Evolutionary conservation across 1,139 yeast species (phyloP).

Genomic region (Scheffersomyces illinoinensis): DNA sequence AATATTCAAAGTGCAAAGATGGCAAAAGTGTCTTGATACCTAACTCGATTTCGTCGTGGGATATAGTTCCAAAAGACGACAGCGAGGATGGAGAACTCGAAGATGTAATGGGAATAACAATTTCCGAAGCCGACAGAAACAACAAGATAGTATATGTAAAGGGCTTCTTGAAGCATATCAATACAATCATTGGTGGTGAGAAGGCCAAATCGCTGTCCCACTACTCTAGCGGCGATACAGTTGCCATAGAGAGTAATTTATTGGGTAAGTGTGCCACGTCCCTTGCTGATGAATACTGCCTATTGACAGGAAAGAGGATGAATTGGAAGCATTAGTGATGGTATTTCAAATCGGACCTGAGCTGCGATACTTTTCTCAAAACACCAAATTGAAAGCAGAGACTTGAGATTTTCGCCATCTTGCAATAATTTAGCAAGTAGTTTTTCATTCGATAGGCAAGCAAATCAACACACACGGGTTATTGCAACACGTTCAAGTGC

Average conservation of each 20-base stretch:
- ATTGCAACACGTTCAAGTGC: too few species aligned
- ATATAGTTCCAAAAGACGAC: background rate
- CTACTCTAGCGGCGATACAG: background rate
- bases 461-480: too few species aligned
- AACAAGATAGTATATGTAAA: slow-evolving; percentile 17
- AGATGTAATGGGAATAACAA: slow-evolving; percentile 20
- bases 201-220: background rate
- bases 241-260: slow-evolving; percentile 10
- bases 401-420: too few species aligned
- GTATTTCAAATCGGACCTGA: too few species aligned
- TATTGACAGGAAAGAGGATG: slow-evolving; percentile 3
- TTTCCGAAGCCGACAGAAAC: slow-evolving; percentile 22
- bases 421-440: too few species aligned
- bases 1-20: slow-evolving; percentile 13
- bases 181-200: slow-evolving; percentile 3
- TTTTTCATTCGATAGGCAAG: too few species aligned
- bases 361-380: too few species aligned
- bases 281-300: slow-evolving; percentile 14
- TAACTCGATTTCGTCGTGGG: slow-evolving; percentile 21
- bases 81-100: background rate
- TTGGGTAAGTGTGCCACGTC: slow-evolving; percentile 15
- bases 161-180: slow-evolving; percentile 18
- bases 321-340: background rate
- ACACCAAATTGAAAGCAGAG: too few species aligned
- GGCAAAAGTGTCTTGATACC: slow-evolving; percentile 23